A percentile compares a stretch with the other conserved stretches of the same genome.
These are phyloP conservation scores for Aspergillus mulundensis DNA, from an alignment of 495 filamentous ascomycete species.

Conservation along the genomic window DNA sequence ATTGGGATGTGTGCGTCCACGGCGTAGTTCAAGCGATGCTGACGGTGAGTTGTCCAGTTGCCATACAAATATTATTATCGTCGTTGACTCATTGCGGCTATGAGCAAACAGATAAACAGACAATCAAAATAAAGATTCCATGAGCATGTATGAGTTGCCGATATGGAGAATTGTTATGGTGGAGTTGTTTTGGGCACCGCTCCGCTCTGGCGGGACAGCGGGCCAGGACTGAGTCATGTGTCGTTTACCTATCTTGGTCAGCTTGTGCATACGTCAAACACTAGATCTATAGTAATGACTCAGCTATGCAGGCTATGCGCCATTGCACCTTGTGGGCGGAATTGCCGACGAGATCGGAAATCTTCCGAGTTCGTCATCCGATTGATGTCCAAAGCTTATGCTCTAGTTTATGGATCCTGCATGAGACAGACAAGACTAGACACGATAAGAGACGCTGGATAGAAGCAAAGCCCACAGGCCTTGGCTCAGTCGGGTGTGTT, in stretches of 20 bases:
- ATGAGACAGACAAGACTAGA: neutral
- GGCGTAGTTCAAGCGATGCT: constrained; percentile 5
- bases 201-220: neutral
- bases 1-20: constrained; percentile 3
- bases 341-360: constrained; percentile 10
- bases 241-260: neutral
- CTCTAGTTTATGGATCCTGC: neutral
- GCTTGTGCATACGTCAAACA: neutral
- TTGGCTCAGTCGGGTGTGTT: neutral
- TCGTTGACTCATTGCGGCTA: neutral
- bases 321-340: neutral
- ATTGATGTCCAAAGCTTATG: constrained; percentile 1
- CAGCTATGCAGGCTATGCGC: neutral
- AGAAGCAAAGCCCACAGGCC: too few relatives aligned
- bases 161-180: neutral
- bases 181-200: neutral
- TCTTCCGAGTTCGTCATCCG: constrained; percentile 9
- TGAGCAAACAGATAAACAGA: neutral
- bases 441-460: too few relatives aligned
- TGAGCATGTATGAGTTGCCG: neutral
- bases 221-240: neutral
- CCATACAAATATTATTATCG: constrained; percentile 1
- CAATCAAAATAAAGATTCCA: neutral
- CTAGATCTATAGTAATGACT: too few relatives aligned
- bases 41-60: constrained; percentile 12